A percentile compares a stretch with the other conserved stretches of the same genome.
Evolutionary conservation across 257 asterid species (phyloP).

Genomic region (Solanum peruvianum): DNA sequence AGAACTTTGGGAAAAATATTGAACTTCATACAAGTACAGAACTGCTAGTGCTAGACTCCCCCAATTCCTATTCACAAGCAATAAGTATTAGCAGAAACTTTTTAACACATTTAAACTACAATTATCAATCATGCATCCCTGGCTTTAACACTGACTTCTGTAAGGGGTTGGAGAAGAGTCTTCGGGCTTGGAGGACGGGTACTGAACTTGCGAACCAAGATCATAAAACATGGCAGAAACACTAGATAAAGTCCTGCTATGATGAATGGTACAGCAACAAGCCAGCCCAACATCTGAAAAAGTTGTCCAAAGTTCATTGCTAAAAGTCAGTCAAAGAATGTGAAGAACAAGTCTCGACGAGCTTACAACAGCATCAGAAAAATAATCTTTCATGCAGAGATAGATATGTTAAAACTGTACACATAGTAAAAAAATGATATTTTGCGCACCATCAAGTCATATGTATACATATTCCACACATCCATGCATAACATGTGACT

Average conservation of each 20-base stretch:
- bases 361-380: not conserved
- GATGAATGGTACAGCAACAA: slow-evolving; percentile 71
- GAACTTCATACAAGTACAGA: not conserved
- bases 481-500: not conserved
- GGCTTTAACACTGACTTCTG: slow-evolving; percentile 66
- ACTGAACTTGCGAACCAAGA: slow-evolving; percentile 58
- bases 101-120: not conserved
- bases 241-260: slow-evolving; percentile 46
- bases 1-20: not conserved
- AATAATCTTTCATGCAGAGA: not conserved
- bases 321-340: not conserved
- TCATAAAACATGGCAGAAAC: slow-evolving; percentile 56
- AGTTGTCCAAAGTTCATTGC: not conserved
- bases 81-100: not conserved
- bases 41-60: not conserved
- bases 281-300: slow-evolving; percentile 87
- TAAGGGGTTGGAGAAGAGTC: slow-evolving; percentile 26
- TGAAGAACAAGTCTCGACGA: not conserved
- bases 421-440: not conserved
- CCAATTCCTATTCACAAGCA: not conserved
- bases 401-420: not conserved
- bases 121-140: slow-evolving; percentile 45
- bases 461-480: not conserved
- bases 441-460: not conserved
- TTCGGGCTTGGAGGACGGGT: slow-evolving; percentile 48